phyloP scores from a whole-genome alignment of 78 protist genomes.

The Mantamonas sphyraenae region DNA sequence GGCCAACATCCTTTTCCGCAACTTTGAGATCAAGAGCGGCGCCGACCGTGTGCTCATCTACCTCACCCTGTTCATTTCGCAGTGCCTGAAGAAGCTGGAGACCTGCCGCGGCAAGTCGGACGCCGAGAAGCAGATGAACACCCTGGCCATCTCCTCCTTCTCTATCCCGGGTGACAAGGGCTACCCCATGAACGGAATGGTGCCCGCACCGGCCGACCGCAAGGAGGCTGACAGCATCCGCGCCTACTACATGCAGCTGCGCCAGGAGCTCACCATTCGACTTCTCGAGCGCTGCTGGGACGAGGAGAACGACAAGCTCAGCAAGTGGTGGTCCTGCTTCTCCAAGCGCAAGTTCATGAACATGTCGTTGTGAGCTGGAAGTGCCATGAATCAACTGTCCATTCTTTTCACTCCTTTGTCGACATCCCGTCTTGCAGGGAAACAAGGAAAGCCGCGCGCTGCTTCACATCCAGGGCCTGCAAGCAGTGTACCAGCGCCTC shows the following conservation, averaged over 20 bases:
- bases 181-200: slow-evolving; percentile 63
- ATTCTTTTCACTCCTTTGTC: too few species aligned
- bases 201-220: slow-evolving; percentile 40
- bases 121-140: slow-evolving; percentile 49
- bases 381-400: too few species aligned
- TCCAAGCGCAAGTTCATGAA: slow-evolving; percentile 68
- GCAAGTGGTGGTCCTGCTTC: slow-evolving; percentile 81
- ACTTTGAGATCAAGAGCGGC: slow-evolving; percentile 75
- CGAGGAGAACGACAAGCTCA: slow-evolving; percentile 33
- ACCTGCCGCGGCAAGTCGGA: slow-evolving; percentile 18
- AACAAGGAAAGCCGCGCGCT: too few species aligned
- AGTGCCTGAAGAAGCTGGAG: slow-evolving; percentile 52
- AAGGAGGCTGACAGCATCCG: slow-evolving; percentile 51
- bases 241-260: slow-evolving; percentile 65
- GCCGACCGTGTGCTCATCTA: slow-evolving; percentile 88
- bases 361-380: too few species aligned
- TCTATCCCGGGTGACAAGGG: slow-evolving; percentile 73
- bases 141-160: slow-evolving; percentile 55
- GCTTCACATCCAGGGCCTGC: too few species aligned
- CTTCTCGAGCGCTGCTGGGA: slow-evolving; percentile 41
- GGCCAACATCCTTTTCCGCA: slow-evolving; percentile 85
- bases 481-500: too few species aligned
- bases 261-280: slow-evolving; percentile 69
- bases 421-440: too few species aligned
- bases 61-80: slow-evolving; percentile 69